phyloP scores from a whole-genome alignment of 2,329 filamentous ascomycete species.

The Aspergillus sp. region DNA sequence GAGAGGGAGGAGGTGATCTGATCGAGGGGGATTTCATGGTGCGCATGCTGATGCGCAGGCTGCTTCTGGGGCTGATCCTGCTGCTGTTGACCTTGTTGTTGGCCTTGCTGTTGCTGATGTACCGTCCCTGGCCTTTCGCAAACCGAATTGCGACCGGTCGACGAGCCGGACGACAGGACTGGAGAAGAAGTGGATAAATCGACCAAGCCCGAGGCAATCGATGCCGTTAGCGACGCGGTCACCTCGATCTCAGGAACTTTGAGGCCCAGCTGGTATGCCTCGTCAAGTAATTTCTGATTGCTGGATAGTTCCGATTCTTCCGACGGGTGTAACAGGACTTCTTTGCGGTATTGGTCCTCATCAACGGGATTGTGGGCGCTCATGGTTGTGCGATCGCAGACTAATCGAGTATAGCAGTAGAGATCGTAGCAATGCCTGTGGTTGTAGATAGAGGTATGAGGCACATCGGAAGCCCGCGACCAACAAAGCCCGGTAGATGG shows the following conservation, averaged over 20 bases:
- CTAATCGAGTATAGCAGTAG: too few relatives aligned
- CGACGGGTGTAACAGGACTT: constrained; percentile 30
- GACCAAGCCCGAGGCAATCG: constrained; percentile 28
- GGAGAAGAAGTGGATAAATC: constrained; percentile 31
- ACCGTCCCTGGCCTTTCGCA: constrained; percentile 21
- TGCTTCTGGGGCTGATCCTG: background rate
- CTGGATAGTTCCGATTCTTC: constrained; percentile 31
- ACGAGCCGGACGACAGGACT: constrained; percentile 25
- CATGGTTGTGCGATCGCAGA: background rate
- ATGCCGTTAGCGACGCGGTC: constrained; percentile 30
- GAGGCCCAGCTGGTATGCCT: constrained; percentile 34
- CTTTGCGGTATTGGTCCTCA: constrained; percentile 30
- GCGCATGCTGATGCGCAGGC: background rate
- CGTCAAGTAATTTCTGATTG: constrained; percentile 31
- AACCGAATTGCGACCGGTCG: constrained; percentile 23
- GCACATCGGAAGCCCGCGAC: too few relatives aligned
- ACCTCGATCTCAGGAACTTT: constrained; percentile 26
- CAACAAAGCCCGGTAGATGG: too few relatives aligned
- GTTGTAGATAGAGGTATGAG: too few relatives aligned
- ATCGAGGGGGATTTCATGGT: constrained; percentile 14
- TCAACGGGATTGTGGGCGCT: constrained; percentile 18
- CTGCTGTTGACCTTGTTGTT: background rate
- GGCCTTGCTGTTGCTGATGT: background rate
- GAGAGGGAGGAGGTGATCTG: constrained; percentile 26
- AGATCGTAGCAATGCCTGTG: too few relatives aligned